Evolutionary conservation across 140 eudicot genomes (phyloP), one percentile per base, ranked within the genome.

Genomic region (Anethum foeniculum): DNA sequence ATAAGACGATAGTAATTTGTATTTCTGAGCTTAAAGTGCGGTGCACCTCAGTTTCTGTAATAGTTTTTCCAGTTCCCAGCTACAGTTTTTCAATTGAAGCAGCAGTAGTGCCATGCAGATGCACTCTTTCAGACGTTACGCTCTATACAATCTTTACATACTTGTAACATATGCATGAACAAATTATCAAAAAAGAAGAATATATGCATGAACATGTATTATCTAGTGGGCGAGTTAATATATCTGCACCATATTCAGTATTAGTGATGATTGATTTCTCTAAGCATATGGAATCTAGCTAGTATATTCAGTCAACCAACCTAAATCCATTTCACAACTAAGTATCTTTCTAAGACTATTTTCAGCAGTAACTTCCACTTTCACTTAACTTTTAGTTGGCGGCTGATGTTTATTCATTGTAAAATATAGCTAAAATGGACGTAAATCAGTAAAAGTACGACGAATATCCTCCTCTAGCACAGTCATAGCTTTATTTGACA

Each of bases 291-390:
- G 78, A 74, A 74, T 72, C 52, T 72, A 44, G 30, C 34, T 43
- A 74, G 30, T 74, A 74, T 74, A 74, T 74, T 74, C 78, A 43
- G 54, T n/a, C 78, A 39, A 74, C 78, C 48, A 72, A 39, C 47
- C 18, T 21, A 38, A 15, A 72, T 67, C 11, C 68, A 60, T n/a
- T 69, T 15, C 76, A 71, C 47, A 36, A 19, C 39, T 16, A 18
- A 36, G 47, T 39, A 68, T 68, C 19, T 67, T 32, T 67, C 21
- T 13, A 4, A 15, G 39, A 60, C 68, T n/a, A 10, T 62, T 60
- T 60, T 62, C 69, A 25, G 34, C 69, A 62, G 69, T 62, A 62
- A 25, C 34, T 62, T 62, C 69, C 69, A 62, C 69, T 62, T 21
- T 3, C 0, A 25, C 28, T 62, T 10, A n/a, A 25, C 69, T 62